phyloP scores from a whole-genome alignment of 2,329 filamentous ascomycete genomes.

The Claviceps citrina region DNA sequence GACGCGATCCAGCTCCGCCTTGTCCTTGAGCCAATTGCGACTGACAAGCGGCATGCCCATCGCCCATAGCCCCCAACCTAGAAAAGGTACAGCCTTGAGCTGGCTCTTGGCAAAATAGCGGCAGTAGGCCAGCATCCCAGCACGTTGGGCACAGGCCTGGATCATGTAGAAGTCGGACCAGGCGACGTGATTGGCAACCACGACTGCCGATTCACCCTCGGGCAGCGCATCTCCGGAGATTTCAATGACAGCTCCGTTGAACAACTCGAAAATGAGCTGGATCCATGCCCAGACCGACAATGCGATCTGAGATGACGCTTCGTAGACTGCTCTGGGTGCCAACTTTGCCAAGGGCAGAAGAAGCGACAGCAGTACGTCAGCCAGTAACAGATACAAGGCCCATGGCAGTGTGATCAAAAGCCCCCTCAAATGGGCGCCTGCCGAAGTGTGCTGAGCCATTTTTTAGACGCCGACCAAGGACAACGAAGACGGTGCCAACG shows the following conservation, averaged over 20 bases:
- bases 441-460: conserved; percentile 8
- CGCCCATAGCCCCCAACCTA: conserved; percentile 49
- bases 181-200: conserved; percentile 43
- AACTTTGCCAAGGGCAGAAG: conserved; percentile 32
- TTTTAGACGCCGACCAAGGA: neutral
- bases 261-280: conserved; percentile 37
- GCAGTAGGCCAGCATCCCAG: conserved; percentile 44
- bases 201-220: conserved; percentile 40
- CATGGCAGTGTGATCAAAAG: conserved; percentile 32
- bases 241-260: conserved; percentile 38
- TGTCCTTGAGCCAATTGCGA: conserved; percentile 42
- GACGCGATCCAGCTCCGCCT: conserved; percentile 38
- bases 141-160: conserved; percentile 36
- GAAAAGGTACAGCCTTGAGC: conserved; percentile 41
- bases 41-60: conserved; percentile 51
- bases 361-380: conserved; percentile 34
- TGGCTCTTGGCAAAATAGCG: conserved; percentile 48
- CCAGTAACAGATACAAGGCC: conserved; percentile 34
- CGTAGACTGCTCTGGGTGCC: conserved; percentile 35
- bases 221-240: conserved; percentile 38
- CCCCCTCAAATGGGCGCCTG: conserved; percentile 27
- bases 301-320: conserved; percentile 39
- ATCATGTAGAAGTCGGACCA: conserved; percentile 53
- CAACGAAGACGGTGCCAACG: no score
- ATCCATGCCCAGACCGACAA: conserved; percentile 41